Evolutionary conservation across 495 filamentous ascomycete genomes (phyloP), one percentile per base, ranked within the genome.

Genomic region (Penicillium canariense): DNA sequence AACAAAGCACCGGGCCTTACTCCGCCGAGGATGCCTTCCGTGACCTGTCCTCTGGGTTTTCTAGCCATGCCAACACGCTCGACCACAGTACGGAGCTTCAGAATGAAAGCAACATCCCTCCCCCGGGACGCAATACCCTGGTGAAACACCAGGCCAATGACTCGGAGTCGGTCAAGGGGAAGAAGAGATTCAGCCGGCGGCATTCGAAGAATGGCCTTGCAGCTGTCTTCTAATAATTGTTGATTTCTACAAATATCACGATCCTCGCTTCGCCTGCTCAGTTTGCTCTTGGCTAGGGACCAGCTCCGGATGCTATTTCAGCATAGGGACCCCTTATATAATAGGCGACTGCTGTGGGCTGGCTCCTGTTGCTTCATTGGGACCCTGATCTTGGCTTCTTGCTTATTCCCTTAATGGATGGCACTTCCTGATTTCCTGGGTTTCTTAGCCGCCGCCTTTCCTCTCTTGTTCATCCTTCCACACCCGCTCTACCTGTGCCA

Each of bases 171-270:
- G 62, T 79, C 14, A 84, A 81, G 61, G 80, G 81, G 60, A 81
- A 84, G 47, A 90, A 95, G 68, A 79, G 91, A 30, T 97, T 97
- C 71, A 93, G 88, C 69, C 89, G 89, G 66, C 79, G 92, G 54
- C 89, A 94, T 71, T 91, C 87, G 7, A 96, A 95, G 73, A 94
- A 87, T 65, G 91, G 91, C 17, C 78, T 96, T 23, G 89, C 90
- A 11, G 86, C 91, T 31, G 87, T 88, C 27, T 91, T 93, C 62
- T 93, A 71, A 64, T 15, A 23, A 14, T 32, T 28, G 6, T 30
- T 32, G 32, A 9, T 23, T 15, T 35, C 31, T 10, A 5, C 40
- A 17, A 8, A 25, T 2, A 17, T 31, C 54, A 23, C n/a, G 11
- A 28, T 46, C 53, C n/a, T 48, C 49, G 26, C 48, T 50, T 55